Base-by-base conservation (phyloP, 2,329 filamentous ascomycete species). In the Pseudohalonectria lignicola region DNA sequence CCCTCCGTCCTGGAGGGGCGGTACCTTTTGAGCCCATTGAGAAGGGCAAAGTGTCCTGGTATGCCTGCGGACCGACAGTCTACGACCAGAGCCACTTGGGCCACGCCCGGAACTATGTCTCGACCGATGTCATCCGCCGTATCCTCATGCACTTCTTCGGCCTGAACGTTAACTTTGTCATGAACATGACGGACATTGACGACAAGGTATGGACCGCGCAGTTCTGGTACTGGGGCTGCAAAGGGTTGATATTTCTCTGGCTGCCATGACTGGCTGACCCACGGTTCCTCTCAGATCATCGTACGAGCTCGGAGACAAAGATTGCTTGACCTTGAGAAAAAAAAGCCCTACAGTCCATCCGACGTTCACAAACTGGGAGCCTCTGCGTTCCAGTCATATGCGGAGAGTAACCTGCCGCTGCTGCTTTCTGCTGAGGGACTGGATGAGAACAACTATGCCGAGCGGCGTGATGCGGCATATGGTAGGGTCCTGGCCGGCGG, bases 131-230 rank as follows among this genome's bases (percentile, higher is more conserved):
- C 46, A 79, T 94, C 48, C 75, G 87, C 43, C 78, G 87, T 50
- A 85, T 94, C 49, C 62, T 94, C 59, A 68, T 74, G 52, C 78
- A 90, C 57, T 90, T 92, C 61, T 93, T 94, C 56, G 76, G 77
- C 43, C 92, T 83, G 57, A 66, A 86, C 31, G 76, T 94, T 47
- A 76, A 79, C 43, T 94, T 93, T 62, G 84, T 94, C 47, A 92
- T 93, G 81, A 94, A 94, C 62, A 86, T 92, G 45, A 94, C 87
- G 20, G 87, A 90, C 50, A 73, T 90, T 29, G 82, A 87, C 49
- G 79, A 84, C 59, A 38, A 38, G 31, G 31, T 34, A 19, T n/a
- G 23, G 8, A 26, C n/a, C n/a, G n/a, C n/a, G n/a, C n/a, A n/a
- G n/a, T n/a, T n/a, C n/a, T n/a, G n/a, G n/a, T n/a, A n/a, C n/a